These are phyloP conservation scores for Lagenidium sp. DNA, from an alignment of 352 stramenopile genomes.

Conservation along the genomic window DNA sequence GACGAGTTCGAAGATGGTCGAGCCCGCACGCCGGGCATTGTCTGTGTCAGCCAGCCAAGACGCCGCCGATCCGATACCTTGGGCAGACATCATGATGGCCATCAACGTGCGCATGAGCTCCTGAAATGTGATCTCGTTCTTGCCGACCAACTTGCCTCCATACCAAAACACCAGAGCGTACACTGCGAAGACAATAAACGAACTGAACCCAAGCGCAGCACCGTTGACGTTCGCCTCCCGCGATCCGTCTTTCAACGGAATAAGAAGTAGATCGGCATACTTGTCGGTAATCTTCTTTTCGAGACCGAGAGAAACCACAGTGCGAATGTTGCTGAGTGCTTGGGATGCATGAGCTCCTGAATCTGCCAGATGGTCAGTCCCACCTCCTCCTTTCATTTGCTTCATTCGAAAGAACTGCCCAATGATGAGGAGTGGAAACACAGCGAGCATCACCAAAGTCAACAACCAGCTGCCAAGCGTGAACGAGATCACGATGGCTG, in stretches of 20 bases:
- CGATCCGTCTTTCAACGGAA: slow-evolving; percentile 9
- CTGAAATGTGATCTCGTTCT: slow-evolving; percentile 18
- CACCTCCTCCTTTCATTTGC: slow-evolving; percentile 3
- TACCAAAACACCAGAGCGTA: slow-evolving; percentile 43
- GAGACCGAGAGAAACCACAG: slow-evolving; percentile 17
- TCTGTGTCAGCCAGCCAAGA: slow-evolving; percentile 30
- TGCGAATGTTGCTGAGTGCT: slow-evolving; percentile 21
- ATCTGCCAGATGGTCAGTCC: slow-evolving; percentile 9
- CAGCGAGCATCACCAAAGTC: slow-evolving; percentile 31
- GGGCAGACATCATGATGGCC: slow-evolving; percentile 23
- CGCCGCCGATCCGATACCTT: slow-evolving; percentile 12
- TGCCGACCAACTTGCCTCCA: slow-evolving; percentile 21
- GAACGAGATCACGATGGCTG: slow-evolving; percentile 27
- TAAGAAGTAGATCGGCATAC: slow-evolving; percentile 6
- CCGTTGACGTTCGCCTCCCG: slow-evolving; percentile 18
- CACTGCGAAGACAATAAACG: slow-evolving; percentile 16
- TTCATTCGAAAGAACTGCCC: slow-evolving; percentile 7
- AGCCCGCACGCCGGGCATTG: slow-evolving; percentile 53
- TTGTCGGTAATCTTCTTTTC: slow-evolving; percentile 10
- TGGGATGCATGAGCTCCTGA: slow-evolving; percentile 22
- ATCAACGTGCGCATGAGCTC: slow-evolving; percentile 25
- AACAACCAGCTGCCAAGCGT: slow-evolving; percentile 29
- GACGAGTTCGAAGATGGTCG: slow-evolving; percentile 19
- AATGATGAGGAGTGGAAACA: slow-evolving; percentile 32
- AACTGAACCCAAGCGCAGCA: slow-evolving; percentile 55